Base-by-base conservation (phyloP, 176 grass and related monocot species). In the Zea luxurians region DNA sequence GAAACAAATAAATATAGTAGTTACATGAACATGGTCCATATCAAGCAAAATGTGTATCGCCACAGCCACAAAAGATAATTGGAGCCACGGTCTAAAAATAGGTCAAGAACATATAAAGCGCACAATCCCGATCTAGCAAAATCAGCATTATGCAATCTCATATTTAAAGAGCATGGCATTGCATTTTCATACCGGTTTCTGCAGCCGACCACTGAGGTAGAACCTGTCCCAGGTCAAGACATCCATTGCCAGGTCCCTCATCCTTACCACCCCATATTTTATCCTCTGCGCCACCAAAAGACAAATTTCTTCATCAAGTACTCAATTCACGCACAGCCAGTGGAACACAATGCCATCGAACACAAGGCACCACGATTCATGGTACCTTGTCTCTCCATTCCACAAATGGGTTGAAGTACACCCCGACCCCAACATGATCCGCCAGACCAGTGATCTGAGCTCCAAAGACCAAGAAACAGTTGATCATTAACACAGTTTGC, bases 321-420 rank as follows among this genome's bases (percentile, higher is more conserved):
- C 61, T 48, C 74, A 79, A 69, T 73, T 37, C 20, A 10, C 20
- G 61, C n/a, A 5, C 12, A 46, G 47, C 27, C 6, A 48, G 6
- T 73, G 41, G 9, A 55, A 38, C 15, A 50, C 44, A 49, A 35
- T 35, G 10, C 74, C 21, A 12, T 41, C 34, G 0, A 54, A 8
- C 16, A 80, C 27, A 40, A 17, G 38, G 10, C 20, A 10, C 15
- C 54, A 21, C 8, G 6, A 46, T 42, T 11, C 45, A 66, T 45
- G 35, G 1, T 86, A 97, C 94, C 94, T 91, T 93, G 21, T 88
- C 73, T 74, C 60, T 88, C 94, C 94, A 93, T 52, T 84, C 84
- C 41, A 97, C 94, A 74, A 97, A 97, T 0, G 89, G 94, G 89
- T 97, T 97, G 73, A 97, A 97, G 64, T 93, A 86, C 36, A 97